Conservation (phyloP, 345 rosid species). For the Euphorbia tirucalli region DNA sequence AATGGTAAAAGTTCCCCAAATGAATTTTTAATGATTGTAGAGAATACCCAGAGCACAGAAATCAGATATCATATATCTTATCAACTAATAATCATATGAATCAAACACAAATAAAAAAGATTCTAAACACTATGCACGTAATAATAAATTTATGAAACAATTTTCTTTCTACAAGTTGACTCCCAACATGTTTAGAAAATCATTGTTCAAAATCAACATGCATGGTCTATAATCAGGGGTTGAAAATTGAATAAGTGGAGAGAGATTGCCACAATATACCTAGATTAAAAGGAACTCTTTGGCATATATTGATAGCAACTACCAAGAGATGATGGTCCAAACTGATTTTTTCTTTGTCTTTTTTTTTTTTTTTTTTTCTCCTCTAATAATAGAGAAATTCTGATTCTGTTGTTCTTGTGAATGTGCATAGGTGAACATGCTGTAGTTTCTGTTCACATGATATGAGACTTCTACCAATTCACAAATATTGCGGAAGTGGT, state of each 20-base stretch:
- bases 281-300: not conserved
- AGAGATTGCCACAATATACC: slow-evolving; percentile 10
- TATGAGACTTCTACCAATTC: not conserved
- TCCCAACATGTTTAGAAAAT: not conserved
- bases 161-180: not conserved
- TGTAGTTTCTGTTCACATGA: not conserved
- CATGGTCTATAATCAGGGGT: not conserved
- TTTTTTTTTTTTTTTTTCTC: not conserved
- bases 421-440: not conserved
- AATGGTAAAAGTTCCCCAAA: not conserved
- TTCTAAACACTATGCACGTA: not conserved
- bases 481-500: slow-evolving; percentile 1
- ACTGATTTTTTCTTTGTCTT: too few species aligned
- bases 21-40: not conserved
- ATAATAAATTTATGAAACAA: not conserved
- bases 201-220: not conserved
- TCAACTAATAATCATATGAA: not conserved
- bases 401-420: not conserved
- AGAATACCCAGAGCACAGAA: not conserved
- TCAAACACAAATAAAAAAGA: not conserved
- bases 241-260: not conserved
- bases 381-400: not conserved
- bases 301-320: not conserved
- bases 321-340: not conserved
- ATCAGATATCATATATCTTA: not conserved